These are phyloP conservation scores for Zarea fungicola DNA, from an alignment of 2,329 filamentous ascomycete genomes.

Conservation along the genomic window DNA sequence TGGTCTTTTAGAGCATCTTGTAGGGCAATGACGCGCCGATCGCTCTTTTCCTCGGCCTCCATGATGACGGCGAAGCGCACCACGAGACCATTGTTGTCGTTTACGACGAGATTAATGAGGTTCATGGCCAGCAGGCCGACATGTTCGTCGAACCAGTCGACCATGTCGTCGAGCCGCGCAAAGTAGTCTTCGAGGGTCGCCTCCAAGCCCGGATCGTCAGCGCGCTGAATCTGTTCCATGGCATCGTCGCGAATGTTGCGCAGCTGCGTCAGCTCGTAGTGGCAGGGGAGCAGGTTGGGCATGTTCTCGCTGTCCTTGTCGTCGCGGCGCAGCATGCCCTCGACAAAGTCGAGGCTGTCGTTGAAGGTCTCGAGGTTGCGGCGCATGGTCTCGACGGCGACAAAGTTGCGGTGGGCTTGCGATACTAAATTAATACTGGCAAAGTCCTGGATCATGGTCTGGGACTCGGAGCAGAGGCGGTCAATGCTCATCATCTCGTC, in stretches of 20 bases:
- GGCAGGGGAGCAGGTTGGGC: conserved; percentile 81
- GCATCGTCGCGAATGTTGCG: conserved; percentile 94
- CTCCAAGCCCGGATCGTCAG: conserved; percentile 68
- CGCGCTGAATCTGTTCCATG: conserved; percentile 87
- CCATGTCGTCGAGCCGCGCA: conserved; percentile 73
- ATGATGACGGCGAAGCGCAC: conserved; percentile 89
- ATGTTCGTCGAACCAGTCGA: conserved; percentile 95
- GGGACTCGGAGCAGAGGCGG: conserved; percentile 91
- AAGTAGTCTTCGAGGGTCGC: conserved; percentile 89
- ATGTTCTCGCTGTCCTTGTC: conserved; percentile 84
- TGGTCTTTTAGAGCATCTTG: conserved; percentile 95
- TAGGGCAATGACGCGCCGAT: conserved; percentile 82
- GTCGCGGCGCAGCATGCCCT: conserved; percentile 74
- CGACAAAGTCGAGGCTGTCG: conserved; percentile 67
- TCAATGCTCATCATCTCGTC: conserved; percentile 99
- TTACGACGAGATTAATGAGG: conserved; percentile 78
- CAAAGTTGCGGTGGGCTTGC: conserved; percentile 94
- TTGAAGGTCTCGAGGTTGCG: conserved; percentile 84
- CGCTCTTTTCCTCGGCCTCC: conserved; percentile 93
- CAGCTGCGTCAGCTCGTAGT: conserved; percentile 87
- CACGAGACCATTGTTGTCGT: conserved; percentile 82
- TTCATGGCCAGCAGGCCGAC: conserved; percentile 84
- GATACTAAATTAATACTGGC: conserved; percentile 86
- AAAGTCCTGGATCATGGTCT: conserved; percentile 97
- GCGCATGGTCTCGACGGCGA: conserved; percentile 89